These are phyloP conservation scores for Amanita exitialis DNA, from an alignment of 768 basidiomycete genomes.

Conservation along the genomic window DNA sequence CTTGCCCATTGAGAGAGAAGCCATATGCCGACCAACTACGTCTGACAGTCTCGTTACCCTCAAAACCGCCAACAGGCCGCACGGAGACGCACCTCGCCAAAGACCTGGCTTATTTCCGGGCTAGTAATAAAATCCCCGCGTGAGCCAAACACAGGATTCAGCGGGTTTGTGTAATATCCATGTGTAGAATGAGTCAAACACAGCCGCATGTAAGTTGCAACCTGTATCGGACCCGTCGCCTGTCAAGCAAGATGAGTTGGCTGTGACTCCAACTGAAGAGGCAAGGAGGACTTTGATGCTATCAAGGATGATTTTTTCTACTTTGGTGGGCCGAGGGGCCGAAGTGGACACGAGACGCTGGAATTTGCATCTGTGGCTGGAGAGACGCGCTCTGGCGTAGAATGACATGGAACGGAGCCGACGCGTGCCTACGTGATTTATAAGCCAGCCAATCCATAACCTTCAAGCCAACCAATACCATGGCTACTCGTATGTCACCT, in stretches of 20 bases:
- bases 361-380: neutral
- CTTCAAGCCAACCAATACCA: slow-evolving; percentile 12
- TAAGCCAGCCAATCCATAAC: neutral
- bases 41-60: slow-evolving; percentile 29
- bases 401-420: slow-evolving; percentile 1
- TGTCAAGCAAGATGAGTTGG: slow-evolving; percentile 21
- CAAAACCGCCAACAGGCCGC: slow-evolving; percentile 5
- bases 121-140: slow-evolving; percentile 93
- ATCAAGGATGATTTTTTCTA: slow-evolving; percentile 63
- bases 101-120: slow-evolving; percentile 93
- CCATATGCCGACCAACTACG: slow-evolving; percentile 84
- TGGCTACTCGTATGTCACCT: slow-evolving; percentile 38
- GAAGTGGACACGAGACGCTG: slow-evolving; percentile 1
- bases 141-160: slow-evolving; percentile 71
- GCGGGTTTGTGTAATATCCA: slow-evolving; percentile 83
- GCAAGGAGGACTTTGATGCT: slow-evolving; percentile 51
- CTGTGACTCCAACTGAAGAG: neutral
- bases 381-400: neutral
- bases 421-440: neutral
- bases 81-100: slow-evolving; percentile 75
- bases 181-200: slow-evolving; percentile 84
- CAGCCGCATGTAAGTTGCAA: slow-evolving; percentile 86
- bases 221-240: slow-evolving; percentile 84
- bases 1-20: slow-evolving; percentile 65
- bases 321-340: slow-evolving; percentile 19